Percentiles rank a stretch among this genome's conserved stretches.
Conservation (phyloP, 306 rosid genomes). For the Cyamopsis tetragonoloba region DNA sequence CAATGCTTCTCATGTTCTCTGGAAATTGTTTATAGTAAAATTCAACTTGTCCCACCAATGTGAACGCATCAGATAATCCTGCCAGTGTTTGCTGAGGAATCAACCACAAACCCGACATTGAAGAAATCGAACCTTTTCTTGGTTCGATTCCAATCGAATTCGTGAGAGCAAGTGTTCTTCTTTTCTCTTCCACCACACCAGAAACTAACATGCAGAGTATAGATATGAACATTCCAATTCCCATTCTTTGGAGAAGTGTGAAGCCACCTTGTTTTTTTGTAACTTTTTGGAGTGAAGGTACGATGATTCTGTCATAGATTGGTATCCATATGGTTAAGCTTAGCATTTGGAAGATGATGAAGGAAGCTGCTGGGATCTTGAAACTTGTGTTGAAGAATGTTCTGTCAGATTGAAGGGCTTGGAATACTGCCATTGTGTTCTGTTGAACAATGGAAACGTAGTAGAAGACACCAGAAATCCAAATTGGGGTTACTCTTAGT, state of each 20-base stretch:
- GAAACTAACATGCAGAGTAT: conserved; percentile 47
- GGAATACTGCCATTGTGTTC: conserved; percentile 57
- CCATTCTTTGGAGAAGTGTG: conserved; percentile 77
- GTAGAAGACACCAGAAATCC: conserved; percentile 52
- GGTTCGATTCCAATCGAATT: conserved; percentile 48
- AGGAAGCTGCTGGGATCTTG: conserved; percentile 77
- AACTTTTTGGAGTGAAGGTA: conserved; percentile 49
- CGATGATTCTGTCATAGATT: conserved; percentile 57
- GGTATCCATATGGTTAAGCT: conserved; percentile 65
- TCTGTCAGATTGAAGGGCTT: conserved; percentile 77
- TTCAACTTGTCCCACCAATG: conserved; percentile 58
- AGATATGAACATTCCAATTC: conserved; percentile 62
- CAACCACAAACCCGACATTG: conserved; percentile 77
- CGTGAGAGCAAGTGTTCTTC: conserved; percentile 47
- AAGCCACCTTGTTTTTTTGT: conserved; percentile 68
- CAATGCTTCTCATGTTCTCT: conserved; percentile 92
- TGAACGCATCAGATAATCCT: conserved; percentile 59
- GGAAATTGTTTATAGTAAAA: conserved; percentile 91
- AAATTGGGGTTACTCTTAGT: conserved; percentile 68
- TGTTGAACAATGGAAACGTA: conserved; percentile 50
- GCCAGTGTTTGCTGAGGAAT: conserved; percentile 62
- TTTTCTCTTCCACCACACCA: conserved; percentile 42
- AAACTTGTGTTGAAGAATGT: conserved; percentile 38
- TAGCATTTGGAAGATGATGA: conserved; percentile 54
- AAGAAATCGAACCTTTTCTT: conserved; percentile 65